Evolutionary conservation across 352 stramenopile genomes (phyloP).

Genomic region (Globisporangium rhizosaccharum): DNA sequence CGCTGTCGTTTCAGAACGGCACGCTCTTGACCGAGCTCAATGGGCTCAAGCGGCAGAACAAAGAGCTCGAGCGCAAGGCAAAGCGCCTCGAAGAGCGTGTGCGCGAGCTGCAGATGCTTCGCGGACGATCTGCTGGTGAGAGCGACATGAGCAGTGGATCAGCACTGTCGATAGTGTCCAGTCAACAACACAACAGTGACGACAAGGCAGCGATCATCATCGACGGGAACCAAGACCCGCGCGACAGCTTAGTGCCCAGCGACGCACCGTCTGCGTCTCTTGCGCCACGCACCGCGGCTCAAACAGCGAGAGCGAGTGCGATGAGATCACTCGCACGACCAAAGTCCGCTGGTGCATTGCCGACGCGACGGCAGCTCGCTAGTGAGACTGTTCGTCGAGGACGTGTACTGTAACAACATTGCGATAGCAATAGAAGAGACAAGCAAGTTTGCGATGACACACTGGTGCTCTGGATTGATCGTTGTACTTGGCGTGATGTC

Average conservation of each 20-base stretch:
- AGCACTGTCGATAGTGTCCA: not conserved
- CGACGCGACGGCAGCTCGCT: not conserved
- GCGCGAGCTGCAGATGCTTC: constrained; percentile 1
- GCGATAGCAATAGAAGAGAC: not conserved
- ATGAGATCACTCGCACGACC: constrained; percentile 8
- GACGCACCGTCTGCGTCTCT: not conserved
- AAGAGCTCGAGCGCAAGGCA: constrained; percentile 48
- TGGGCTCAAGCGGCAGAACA: constrained; percentile 47
- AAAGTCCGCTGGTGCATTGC: constrained; percentile 18
- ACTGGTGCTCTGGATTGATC: not conserved
- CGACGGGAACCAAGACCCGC: constrained; percentile 1
- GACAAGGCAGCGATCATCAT: not conserved
- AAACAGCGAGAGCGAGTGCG: not conserved
- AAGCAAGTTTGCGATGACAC: not conserved
- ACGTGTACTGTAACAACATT: no score
- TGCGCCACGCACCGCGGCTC: not conserved
- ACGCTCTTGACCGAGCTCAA: constrained; percentile 67
- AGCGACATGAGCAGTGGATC: not conserved
- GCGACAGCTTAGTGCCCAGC: not conserved
- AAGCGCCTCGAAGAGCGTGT: constrained; percentile 8
- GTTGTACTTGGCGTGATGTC: not conserved
- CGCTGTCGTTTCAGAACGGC: constrained; percentile 65
- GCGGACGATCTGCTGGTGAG: not conserved
- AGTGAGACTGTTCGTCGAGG: not conserved
- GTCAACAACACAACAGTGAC: not conserved